Base-by-base conservation (phyloP, 345 rosid species). In the Ailanthus altissimus region DNA sequence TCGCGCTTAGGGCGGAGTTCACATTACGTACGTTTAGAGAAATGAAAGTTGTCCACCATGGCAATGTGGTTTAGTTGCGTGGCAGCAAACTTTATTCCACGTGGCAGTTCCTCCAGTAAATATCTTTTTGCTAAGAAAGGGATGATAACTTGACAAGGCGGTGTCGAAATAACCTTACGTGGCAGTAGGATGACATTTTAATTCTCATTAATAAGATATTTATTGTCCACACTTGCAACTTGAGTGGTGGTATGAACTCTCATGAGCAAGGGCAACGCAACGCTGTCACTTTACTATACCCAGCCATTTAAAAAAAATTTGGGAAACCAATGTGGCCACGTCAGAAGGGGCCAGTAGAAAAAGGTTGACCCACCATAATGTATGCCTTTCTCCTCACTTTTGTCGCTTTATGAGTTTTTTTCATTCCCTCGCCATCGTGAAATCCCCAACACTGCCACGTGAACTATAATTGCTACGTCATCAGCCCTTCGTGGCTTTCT, bases 331-430 rank as follows among this genome's bases (percentile, higher is more conserved):
- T 26, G 76, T 79, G 70, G 88, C 93, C 98, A 90, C 91, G 88
- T 89, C 82, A 75, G 83, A 80, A 1, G 1, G 81, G 82, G 49
- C 81, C 90, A 85, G 45, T 80, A 21, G 28, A 70, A 63, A 80
- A 80, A 21, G 86, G 81, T 83, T 82, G 86, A 84, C 90, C 90
- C 88, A 83, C 88, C 79, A 83, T 53, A 73, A 79, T 58, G 67
- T 78, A 75, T 40, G 81, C 15, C 77, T 47, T 80, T 64, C 69
- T n/a, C 70, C 36, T 36, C 25, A 11, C 59, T 81, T 72, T 83
- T 75, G 80, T 82, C 81, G 75, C 76, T 59, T 78, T 49, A 67
- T 60, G 61, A 60, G 62, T 13, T 8, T 3, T n/a, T 38, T 26
- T 75, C 78, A 46, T 76, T 58, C 79, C 76, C 64, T 57, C 67